These are phyloP conservation scores for Geoglossum cookeanum DNA, from an alignment of 2,329 filamentous ascomycete species.

Conservation along the genomic window DNA sequence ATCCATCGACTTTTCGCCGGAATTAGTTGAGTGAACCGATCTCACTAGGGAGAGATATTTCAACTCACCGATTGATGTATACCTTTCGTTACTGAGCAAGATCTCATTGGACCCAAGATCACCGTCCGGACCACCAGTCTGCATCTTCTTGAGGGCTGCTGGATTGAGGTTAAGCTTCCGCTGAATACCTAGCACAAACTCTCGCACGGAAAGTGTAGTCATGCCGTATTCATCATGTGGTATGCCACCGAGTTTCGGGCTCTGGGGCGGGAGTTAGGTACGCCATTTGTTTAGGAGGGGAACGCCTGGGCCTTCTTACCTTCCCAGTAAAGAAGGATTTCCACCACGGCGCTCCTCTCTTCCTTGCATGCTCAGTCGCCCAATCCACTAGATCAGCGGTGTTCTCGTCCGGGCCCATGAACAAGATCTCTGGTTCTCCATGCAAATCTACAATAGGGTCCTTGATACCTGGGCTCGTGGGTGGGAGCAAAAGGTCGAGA, in stretches of 20 bases:
- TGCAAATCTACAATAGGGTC: conserved; percentile 94
- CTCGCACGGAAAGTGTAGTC: conserved; percentile 90
- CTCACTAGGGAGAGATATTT: not conserved
- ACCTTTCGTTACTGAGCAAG: conserved; percentile 85
- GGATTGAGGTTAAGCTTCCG: conserved; percentile 85
- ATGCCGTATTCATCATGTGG: conserved; percentile 93
- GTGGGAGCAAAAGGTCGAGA: conserved; percentile 77
- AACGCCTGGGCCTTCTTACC: not conserved
- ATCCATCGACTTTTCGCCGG: conserved; percentile 51
- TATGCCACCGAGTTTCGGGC: conserved; percentile 85
- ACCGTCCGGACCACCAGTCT: conserved; percentile 92
- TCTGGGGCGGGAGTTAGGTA: conserved; percentile 22
- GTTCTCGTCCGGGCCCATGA: conserved; percentile 98
- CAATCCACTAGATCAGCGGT: conserved; percentile 93
- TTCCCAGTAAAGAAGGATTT: conserved; percentile 99
- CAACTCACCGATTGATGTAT: conserved; percentile 46
- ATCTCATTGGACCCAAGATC: conserved; percentile 98
- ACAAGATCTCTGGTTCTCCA: conserved; percentile 88
- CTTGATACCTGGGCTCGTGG: conserved; percentile 89
- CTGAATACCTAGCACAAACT: conserved; percentile 94
- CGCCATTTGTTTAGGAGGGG: not conserved
- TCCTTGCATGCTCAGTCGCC: conserved; percentile 89
- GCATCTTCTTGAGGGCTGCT: conserved; percentile 72
- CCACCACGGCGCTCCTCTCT: conserved; percentile 88
- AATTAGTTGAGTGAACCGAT: not conserved